A percentile compares a stretch with the other conserved stretches of the same genome.
Evolutionary conservation across 768 basidiomycete species (phyloP).

Genomic region (Tricholoma sp.): DNA sequence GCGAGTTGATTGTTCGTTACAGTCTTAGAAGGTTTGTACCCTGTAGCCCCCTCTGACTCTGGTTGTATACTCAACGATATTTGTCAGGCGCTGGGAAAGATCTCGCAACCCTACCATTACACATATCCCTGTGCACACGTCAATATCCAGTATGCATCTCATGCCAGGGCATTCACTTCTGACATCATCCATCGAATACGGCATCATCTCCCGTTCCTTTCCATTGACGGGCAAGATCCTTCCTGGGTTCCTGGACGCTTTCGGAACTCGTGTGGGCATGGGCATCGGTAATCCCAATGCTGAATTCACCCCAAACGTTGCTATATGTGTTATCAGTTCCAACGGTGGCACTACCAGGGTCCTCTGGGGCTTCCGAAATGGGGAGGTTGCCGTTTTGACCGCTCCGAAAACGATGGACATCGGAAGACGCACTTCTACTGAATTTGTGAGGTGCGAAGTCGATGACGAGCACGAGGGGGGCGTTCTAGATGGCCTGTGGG

Average conservation of each 20-base stretch:
- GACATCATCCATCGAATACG: conserved; percentile 59
- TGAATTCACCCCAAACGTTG: conserved; percentile 67
- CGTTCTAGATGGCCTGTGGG: conserved; percentile 54
- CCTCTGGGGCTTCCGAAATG: conserved; percentile 69
- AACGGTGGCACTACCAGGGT: conserved; percentile 63
- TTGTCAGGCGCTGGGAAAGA: conserved; percentile 60
- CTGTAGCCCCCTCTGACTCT: not conserved
- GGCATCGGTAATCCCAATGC: conserved; percentile 72
- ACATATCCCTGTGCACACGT: conserved; percentile 58
- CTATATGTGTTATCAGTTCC: conserved; percentile 51
- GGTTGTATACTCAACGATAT: not conserved
- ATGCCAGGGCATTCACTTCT: conserved; percentile 54
- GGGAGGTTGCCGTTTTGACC: conserved; percentile 59
- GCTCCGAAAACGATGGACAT: conserved; percentile 56
- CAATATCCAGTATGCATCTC: conserved; percentile 54
- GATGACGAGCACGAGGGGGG: conserved; percentile 59
- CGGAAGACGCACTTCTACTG: conserved; percentile 37
- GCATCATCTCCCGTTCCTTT: conserved; percentile 67
- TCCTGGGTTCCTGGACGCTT: conserved; percentile 63
- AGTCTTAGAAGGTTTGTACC: conserved; percentile 45
- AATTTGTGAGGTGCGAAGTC: conserved; percentile 43
- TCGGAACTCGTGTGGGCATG: conserved; percentile 50
- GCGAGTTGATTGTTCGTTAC: conserved; percentile 60
- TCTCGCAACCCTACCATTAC: conserved; percentile 56
- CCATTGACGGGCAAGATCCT: conserved; percentile 67